Base-by-base conservation (phyloP, 78 protist genomes). In the Dictyostelium purpureum region DNA sequence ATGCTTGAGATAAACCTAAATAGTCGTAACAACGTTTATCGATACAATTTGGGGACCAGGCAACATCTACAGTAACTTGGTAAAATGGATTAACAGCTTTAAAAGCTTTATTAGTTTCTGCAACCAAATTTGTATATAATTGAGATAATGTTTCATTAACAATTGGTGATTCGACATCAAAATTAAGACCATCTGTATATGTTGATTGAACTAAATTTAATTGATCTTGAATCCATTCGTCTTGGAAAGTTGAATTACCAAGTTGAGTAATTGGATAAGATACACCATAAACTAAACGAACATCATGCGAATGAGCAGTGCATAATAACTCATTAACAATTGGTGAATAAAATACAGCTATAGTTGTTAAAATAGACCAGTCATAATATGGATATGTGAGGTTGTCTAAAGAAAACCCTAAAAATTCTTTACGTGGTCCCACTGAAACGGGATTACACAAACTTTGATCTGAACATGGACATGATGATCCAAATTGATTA, bases 11-110 rank as follows among this genome's bases (percentile, higher is more conserved):
- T 16, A 94, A 26, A 9, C 94, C 94, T 0, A n/a, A 18, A n/a
- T 82, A 77, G 51, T 94, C 93, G 66, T 94, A 94, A 54, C 78
- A 81, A 10, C 96, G 70, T 28, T 57, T 74, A 59, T 94, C 96
- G 21, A 94, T 94, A 51, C 88, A 71, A 5, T 78, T 57, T 18
- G 92, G 67, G 16, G 94, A 82, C 96, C 96, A 94, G 6, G 96
- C 96, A 24, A 94, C 96, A 78, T 92, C 95, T 0, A 82, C 69
- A 0, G 95, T 52, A 33, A 92, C 51, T 51, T 92, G 95, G 24
- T 81, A 81, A 43, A 59, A n/a, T n/a, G 89, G 89, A 42, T 57
- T 69, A 35, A 45, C 40, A 9, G 56, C 7, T 61, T 92, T 92
- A 76, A 92, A 78, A 21, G 38, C 90, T 35, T 26, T 37, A 31